phyloP scores from a whole-genome alignment of 768 basidiomycete species.

The Lactifluus rugatus region DNA sequence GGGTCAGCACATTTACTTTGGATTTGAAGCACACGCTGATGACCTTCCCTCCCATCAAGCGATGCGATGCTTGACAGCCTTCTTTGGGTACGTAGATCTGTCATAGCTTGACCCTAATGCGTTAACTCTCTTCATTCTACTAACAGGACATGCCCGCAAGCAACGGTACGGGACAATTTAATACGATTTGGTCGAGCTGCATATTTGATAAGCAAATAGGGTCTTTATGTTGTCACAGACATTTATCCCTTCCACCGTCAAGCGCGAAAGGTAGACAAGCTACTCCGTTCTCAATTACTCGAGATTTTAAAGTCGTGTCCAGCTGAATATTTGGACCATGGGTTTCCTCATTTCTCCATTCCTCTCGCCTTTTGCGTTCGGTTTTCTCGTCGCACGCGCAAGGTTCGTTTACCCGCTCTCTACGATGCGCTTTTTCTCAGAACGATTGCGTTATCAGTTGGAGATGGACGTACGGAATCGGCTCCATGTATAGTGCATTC shows the following conservation, averaged over 20 bases:
- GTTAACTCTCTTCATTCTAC: background rate
- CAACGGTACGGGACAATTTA: slow-evolving; percentile 30
- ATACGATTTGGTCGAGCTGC: background rate
- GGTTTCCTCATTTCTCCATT: slow-evolving; percentile 61
- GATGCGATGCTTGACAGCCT: slow-evolving; percentile 50
- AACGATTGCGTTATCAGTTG: slow-evolving; percentile 28
- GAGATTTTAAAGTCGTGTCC: background rate
- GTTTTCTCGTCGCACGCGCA: slow-evolving; percentile 53
- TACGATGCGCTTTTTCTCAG: background rate
- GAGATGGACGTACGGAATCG: slow-evolving; percentile 62
- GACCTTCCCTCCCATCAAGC: slow-evolving; percentile 25
- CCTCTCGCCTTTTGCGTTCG: slow-evolving; percentile 55
- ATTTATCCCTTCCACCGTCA: slow-evolving; percentile 62
- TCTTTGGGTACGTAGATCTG: slow-evolving; percentile 39
- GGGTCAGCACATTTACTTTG: slow-evolving; percentile 32
- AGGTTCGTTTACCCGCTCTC: slow-evolving; percentile 23
- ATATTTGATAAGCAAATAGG: slow-evolving; percentile 26
- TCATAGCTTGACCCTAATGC: background rate
- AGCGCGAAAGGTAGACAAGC: slow-evolving; percentile 43
- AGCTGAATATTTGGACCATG: slow-evolving; percentile 67
- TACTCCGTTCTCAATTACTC: background rate
- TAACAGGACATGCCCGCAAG: slow-evolving; percentile 47
- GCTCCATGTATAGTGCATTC: slow-evolving; percentile 45
- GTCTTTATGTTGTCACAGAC: slow-evolving; percentile 52
- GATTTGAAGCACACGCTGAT: background rate